phyloP scores from a whole-genome alignment of 257 asterid genomes.

The Primulina huaijiensis region DNA sequence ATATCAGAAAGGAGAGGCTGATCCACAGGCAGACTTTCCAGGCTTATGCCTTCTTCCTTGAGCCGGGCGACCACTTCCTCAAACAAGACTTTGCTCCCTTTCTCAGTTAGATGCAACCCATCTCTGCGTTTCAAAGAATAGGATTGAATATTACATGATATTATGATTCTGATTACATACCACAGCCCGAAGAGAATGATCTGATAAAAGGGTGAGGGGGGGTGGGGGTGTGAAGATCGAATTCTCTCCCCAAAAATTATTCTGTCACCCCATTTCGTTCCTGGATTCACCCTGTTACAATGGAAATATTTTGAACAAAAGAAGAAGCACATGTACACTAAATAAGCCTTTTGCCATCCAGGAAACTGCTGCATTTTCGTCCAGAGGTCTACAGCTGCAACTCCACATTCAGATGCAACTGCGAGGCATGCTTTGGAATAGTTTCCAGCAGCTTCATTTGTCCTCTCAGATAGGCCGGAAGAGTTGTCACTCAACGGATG shows the following conservation, averaged over 20 bases:
- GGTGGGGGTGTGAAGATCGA: too few species aligned
- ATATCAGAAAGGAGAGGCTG: slow-evolving; percentile 46
- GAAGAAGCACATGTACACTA: slow-evolving; percentile 41
- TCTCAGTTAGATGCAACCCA: slow-evolving; percentile 62
- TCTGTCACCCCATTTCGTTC: neutral
- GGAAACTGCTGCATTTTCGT: slow-evolving; percentile 70
- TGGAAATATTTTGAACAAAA: neutral
- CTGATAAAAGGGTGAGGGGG: neutral
- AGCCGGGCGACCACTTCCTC: slow-evolving; percentile 49
- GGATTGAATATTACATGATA: neutral
- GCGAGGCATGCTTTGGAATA: slow-evolving; percentile 72
- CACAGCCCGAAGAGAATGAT: too few species aligned
- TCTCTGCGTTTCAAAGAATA: slow-evolving; percentile 45
- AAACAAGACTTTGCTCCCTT: slow-evolving; percentile 59
- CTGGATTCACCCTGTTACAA: neutral
- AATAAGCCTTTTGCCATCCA: slow-evolving; percentile 58
- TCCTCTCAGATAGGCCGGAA: slow-evolving; percentile 69
- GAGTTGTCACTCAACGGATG: slow-evolving; percentile 41
- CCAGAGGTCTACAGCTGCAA: slow-evolving; percentile 63
- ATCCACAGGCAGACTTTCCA: slow-evolving; percentile 47
- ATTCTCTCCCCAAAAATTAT: too few species aligned
- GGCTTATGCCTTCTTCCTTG: slow-evolving; percentile 36
- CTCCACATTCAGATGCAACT: slow-evolving; percentile 61
- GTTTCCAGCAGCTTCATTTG: slow-evolving; percentile 67
- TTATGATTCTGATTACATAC: neutral